Evolutionary conservation across 805 yeast genomes (phyloP).

Genomic region (Lipomyces mesembrius): DNA sequence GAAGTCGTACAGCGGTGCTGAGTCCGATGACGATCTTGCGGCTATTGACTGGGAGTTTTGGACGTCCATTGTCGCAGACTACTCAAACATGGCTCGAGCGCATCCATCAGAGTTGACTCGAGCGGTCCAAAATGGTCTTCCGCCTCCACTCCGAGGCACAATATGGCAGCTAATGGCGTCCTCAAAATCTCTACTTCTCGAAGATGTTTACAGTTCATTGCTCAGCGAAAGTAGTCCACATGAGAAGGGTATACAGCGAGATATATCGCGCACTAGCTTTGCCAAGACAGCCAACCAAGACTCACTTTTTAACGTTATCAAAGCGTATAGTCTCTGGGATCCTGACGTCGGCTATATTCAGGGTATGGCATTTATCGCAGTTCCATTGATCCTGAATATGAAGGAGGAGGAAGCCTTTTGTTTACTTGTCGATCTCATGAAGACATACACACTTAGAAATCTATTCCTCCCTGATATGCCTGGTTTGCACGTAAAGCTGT

Average conservation of each 20-base stretch:
- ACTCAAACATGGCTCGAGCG: conserved; percentile 64
- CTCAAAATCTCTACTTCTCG: conserved; percentile 68
- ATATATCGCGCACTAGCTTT: conserved; percentile 83
- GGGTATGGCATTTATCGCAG: conserved; percentile 93
- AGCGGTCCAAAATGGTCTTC: conserved; percentile 77
- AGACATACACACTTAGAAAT: conserved; percentile 76
- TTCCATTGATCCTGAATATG: conserved; percentile 82
- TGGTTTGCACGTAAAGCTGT: conserved; percentile 80
- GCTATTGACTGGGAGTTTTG: conserved; percentile 59
- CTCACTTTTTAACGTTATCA: conserved; percentile 73
- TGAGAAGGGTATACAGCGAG: conserved; percentile 79
- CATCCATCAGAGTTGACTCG: conserved; percentile 63
- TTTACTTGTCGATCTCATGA: conserved; percentile 79
- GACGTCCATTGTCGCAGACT: conserved; percentile 80
- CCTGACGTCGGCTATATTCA: conserved; percentile 97
- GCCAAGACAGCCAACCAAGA: conserved; percentile 66
- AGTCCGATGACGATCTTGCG: conserved; percentile 50
- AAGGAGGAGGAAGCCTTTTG: conserved; percentile 84
- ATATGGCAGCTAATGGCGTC: conserved; percentile 89
- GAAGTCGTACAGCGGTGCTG: conserved; percentile 13
- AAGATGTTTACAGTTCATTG: conserved; percentile 60
- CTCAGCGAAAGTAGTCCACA: conserved; percentile 58
- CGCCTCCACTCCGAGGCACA: conserved; percentile 81
- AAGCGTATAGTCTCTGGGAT: conserved; percentile 83
- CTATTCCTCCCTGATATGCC: conserved; percentile 90